Percentiles rank a stretch among this genome's conserved stretches.
Conservation (phyloP, 352 stramenopile genomes). For the Pythium angustatum region DNA sequence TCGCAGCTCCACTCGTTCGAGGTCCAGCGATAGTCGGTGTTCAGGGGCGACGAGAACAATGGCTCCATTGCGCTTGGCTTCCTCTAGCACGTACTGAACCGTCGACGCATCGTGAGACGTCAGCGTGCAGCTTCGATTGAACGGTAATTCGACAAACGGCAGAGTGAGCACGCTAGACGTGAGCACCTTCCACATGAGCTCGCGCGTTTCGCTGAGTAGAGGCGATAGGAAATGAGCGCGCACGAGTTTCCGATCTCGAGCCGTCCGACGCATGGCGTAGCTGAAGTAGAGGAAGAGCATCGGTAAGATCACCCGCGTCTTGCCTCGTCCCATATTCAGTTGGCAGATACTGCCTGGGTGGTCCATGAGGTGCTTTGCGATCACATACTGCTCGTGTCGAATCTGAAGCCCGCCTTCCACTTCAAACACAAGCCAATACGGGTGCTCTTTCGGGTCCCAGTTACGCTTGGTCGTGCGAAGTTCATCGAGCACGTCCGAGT, state of each 20-base stretch:
- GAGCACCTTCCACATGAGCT: constrained; percentile 67
- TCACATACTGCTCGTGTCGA: constrained; percentile 73
- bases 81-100: constrained; percentile 39
- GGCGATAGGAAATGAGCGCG: constrained; percentile 63
- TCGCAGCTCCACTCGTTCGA: constrained; percentile 69
- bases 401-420: constrained; percentile 81
- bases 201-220: constrained; percentile 61
- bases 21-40: constrained; percentile 85
- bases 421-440: constrained; percentile 89
- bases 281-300: constrained; percentile 85
- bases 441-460: constrained; percentile 60
- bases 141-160: constrained; percentile 65
- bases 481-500: constrained; percentile 47
- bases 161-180: constrained; percentile 44
- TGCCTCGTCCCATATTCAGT: constrained; percentile 89
- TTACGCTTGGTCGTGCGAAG: constrained; percentile 32
- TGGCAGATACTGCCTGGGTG: constrained; percentile 69
- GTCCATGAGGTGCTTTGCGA: constrained; percentile 74
- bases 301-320: constrained; percentile 87
- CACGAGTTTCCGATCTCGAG: constrained; percentile 27
- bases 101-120: constrained; percentile 24
- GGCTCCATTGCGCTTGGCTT: constrained; percentile 41
- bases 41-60: constrained; percentile 82
- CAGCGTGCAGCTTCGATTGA: constrained; percentile 59
- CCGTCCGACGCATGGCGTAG: constrained; percentile 15